Percentiles rank a stretch among this genome's conserved stretches.
Evolutionary conservation across 768 basidiomycete species (phyloP).

Genomic region (Mycena belliarum): DNA sequence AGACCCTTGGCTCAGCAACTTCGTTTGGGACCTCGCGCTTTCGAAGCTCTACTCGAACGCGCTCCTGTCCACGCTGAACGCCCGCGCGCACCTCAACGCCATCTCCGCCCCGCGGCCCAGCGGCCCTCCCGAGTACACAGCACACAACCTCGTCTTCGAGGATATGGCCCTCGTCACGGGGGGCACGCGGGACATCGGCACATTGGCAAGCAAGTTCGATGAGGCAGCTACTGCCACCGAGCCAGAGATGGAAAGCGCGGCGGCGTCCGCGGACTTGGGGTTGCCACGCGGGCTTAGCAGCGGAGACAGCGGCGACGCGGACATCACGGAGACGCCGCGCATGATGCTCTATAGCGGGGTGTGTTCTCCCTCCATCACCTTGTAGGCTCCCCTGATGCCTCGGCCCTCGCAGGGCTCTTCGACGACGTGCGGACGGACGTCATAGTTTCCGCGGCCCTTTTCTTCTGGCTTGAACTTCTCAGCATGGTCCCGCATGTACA

Average conservation of each 20-base stretch:
- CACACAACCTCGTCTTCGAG: slow-evolving; percentile 2
- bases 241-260: neutral
- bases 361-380: no score
- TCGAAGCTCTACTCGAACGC: slow-evolving; percentile 51
- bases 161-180: neutral
- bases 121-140: neutral
- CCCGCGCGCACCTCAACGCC: slow-evolving; percentile 32
- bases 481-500: no score
- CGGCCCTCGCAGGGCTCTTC: no score
- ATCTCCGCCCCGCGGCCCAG: neutral
- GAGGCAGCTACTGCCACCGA: neutral
- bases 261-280: no score
- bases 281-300: no score
- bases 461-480: no score
- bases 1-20: neutral
- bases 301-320: no score
- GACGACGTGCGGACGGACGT: no score
- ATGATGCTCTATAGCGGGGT: no score
- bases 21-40: slow-evolving; percentile 16
- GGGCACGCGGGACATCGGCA: neutral
- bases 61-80: slow-evolving; percentile 48
- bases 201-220: no score
- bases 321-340: slow-evolving; percentile 9
- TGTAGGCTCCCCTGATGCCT: no score
- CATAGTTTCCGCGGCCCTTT: no score